Evolutionary conservation across 1,284 basidiomycete genomes (phyloP).

Genomic region (Ustilago vetiveriae): DNA sequence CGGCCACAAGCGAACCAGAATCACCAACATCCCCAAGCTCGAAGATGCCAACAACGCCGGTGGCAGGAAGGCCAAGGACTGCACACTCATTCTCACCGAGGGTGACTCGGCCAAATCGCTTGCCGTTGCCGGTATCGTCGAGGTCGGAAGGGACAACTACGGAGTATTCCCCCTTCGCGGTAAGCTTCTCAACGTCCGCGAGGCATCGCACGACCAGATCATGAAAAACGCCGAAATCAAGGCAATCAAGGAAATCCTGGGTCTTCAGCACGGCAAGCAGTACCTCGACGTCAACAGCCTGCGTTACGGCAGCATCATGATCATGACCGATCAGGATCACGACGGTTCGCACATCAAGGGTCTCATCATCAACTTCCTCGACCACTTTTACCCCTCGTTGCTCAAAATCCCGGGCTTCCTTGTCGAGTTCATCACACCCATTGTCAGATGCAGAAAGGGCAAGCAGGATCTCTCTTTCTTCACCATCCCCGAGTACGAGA

Average conservation of each 20-base stretch:
- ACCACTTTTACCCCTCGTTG: slow-evolving; percentile 95
- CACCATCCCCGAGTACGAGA: slow-evolving; percentile 95
- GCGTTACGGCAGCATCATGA: slow-evolving; percentile 96
- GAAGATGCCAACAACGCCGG: slow-evolving; percentile 99
- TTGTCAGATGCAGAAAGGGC: slow-evolving; percentile 85
- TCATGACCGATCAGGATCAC: slow-evolving; percentile 99
- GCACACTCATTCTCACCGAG: slow-evolving; percentile 97
- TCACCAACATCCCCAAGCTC: slow-evolving; percentile 90
- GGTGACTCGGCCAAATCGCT: slow-evolving; percentile 98
- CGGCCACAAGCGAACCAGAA: slow-evolving; percentile 80
- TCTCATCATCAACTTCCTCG: slow-evolving; percentile 95
- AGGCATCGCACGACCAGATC: slow-evolving; percentile 93
- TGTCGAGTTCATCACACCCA: slow-evolving; percentile 98
- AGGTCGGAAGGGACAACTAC: slow-evolving; percentile 95
- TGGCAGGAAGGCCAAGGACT: slow-evolving; percentile 78
- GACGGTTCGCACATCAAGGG: slow-evolving; percentile 99
- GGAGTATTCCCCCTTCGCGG: slow-evolving; percentile 98
- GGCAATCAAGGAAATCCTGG: slow-evolving; percentile 97
- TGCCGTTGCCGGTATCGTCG: slow-evolving; percentile 90
- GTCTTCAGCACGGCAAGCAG: slow-evolving; percentile 90
- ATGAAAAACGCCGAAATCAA: slow-evolving; percentile 98
- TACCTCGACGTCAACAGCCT: slow-evolving; percentile 79
- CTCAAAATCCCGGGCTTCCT: slow-evolving; percentile 91
- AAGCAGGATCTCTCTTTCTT: slow-evolving; percentile 88
- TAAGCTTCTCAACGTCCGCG: slow-evolving; percentile 96